These are phyloP conservation scores for Exserohilum turcica DNA, from an alignment of 2,329 filamentous ascomycete species.

Conservation along the genomic window DNA sequence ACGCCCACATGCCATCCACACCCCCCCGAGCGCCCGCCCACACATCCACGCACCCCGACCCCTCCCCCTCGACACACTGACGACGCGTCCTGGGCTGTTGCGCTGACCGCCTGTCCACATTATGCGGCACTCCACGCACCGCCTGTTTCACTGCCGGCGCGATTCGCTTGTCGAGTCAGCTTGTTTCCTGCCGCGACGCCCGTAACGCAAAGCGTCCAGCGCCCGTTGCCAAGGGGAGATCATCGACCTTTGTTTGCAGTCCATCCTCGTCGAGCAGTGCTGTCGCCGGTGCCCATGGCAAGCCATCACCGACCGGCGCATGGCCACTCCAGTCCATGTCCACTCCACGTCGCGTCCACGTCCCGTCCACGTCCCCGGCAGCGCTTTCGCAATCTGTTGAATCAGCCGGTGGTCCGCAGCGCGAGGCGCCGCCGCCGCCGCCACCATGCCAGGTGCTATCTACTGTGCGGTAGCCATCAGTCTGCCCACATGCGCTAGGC, in stretches of 20 bases:
- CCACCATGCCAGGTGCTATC: no score
- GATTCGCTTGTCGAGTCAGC: conserved; percentile 23
- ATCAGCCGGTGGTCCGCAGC: neutral
- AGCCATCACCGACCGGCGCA: no score
- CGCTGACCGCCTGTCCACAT: conserved; percentile 8
- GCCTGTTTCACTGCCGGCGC: conserved; percentile 23
- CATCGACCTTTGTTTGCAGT: conserved; percentile 34
- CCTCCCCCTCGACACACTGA: neutral
- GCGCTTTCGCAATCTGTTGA: neutral
- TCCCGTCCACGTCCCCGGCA: no score
- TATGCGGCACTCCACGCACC: conserved; percentile 19
- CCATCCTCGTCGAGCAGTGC: conserved; percentile 9
- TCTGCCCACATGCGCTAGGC: no score
- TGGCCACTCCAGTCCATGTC: no score
- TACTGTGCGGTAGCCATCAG: no score
- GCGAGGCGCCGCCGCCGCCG: no score
- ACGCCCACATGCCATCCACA: no score
- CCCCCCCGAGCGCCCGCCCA: no score
- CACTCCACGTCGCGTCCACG: conserved; percentile 5
- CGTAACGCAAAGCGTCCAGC: conserved; percentile 21
- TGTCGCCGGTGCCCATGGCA: no score
- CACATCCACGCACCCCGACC: no score
- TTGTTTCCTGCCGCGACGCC: conserved; percentile 17
- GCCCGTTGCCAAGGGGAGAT: conserved; percentile 38
- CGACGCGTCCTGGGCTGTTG: conserved; percentile 3